Evolutionary conservation across 1,139 yeast genomes (phyloP).

Genomic region (Yamadazyma taylorii): DNA sequence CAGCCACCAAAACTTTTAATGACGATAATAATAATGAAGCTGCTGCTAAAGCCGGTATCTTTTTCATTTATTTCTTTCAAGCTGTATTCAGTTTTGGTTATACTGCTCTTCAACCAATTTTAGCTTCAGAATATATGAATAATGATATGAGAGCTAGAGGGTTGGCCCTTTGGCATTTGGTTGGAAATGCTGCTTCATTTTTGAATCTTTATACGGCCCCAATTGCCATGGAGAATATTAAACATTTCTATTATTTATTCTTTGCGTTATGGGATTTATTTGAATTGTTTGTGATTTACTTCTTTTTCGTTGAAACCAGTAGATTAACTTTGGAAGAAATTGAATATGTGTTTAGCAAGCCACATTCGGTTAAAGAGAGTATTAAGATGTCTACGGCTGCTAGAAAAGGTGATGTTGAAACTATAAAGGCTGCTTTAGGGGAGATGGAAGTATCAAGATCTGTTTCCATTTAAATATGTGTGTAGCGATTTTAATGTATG

Average conservation of each 20-base stretch:
- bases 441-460: too few relatives aligned
- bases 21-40: slow-evolving; percentile 2
- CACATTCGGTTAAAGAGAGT: slow-evolving; percentile 6
- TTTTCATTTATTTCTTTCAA: slow-evolving; percentile 16
- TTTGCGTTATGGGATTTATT: slow-evolving; percentile 16
- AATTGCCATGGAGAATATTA: slow-evolving; percentile 17
- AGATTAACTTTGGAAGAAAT: slow-evolving; percentile 25
- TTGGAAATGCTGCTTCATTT: slow-evolving; percentile 14
- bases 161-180: slow-evolving; percentile 11
- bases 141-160: slow-evolving; percentile 15
- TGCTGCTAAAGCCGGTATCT: slow-evolving; percentile 14
- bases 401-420: not conserved
- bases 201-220: slow-evolving; percentile 18
- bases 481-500: too few relatives aligned
- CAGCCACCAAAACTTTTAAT: slow-evolving; percentile 13
- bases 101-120: slow-evolving; percentile 18
- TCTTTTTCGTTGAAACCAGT: slow-evolving; percentile 27
- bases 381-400: slow-evolving; percentile 4
- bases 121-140: slow-evolving; percentile 16
- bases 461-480: too few relatives aligned
- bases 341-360: slow-evolving; percentile 18
- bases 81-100: slow-evolving; percentile 18
- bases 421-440: too few relatives aligned
- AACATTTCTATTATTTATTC: slow-evolving; percentile 17
- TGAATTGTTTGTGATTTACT: slow-evolving; percentile 18